phyloP scores from a whole-genome alignment of 805 yeast genomes.

The Nakazawaea populi region DNA sequence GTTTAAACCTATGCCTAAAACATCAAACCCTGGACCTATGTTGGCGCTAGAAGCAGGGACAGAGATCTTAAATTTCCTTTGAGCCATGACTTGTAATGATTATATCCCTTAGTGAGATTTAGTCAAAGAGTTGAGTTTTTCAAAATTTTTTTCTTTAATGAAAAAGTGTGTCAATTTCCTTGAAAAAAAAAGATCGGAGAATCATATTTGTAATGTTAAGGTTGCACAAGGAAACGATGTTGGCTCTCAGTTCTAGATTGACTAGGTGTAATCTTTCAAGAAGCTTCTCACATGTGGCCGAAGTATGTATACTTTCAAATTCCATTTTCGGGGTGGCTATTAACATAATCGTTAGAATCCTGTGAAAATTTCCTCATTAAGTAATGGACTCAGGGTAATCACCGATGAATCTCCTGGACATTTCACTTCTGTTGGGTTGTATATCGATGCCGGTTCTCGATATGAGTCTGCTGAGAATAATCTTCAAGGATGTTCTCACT shows the following conservation, averaged over 20 bases:
- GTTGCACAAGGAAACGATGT: not conserved
- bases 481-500: conserved; percentile 72
- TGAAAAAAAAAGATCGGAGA: not conserved
- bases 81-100: not conserved
- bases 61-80: conserved; percentile 51
- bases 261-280: not conserved
- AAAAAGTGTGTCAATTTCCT: not conserved
- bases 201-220: not conserved
- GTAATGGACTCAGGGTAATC: conserved; percentile 78
- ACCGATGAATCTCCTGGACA: conserved; percentile 86
- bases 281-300: not conserved
- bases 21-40: conserved; percentile 98
- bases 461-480: conserved; percentile 50
- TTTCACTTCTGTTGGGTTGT: conserved; percentile 85
- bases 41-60: conserved; percentile 98
- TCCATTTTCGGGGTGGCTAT: too few species aligned
- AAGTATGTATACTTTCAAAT: not conserved
- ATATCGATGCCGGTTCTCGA: conserved; percentile 86
- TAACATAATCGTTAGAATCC: not conserved
- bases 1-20: conserved; percentile 84
- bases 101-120: not conserved
- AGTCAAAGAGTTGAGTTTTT: not conserved
- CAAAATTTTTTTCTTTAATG: not conserved
- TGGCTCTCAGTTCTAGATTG: not conserved
- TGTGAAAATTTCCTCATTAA: conserved; percentile 31